Conservation (phyloP, 2,329 filamentous ascomycete species). For the Clarireedia monteithiana region DNA sequence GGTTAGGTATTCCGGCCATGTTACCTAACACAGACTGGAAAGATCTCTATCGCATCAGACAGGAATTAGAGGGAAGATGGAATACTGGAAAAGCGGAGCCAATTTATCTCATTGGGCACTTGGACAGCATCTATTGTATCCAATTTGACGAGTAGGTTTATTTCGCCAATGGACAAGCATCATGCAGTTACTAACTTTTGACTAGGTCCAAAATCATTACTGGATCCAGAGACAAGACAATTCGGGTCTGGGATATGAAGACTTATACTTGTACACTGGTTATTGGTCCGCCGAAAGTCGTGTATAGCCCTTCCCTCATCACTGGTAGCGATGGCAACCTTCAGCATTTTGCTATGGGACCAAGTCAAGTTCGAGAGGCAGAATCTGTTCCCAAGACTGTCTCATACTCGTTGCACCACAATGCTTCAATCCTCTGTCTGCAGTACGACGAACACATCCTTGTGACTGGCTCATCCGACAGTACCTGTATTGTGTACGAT, state of each 20-base stretch:
- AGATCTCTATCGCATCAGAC: slow-evolving; percentile 70
- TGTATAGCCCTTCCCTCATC: slow-evolving; percentile 45
- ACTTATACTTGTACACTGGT: slow-evolving; percentile 79
- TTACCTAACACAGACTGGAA: slow-evolving; percentile 71
- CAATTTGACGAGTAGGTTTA: slow-evolving; percentile 88
- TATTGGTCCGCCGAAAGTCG: slow-evolving; percentile 68
- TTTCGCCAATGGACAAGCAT: neutral
- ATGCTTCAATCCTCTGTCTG: slow-evolving; percentile 87
- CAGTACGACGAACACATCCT: slow-evolving; percentile 91
- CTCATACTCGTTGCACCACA: slow-evolving; percentile 63
- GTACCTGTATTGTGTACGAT: slow-evolving; percentile 85
- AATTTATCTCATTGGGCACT: slow-evolving; percentile 86
- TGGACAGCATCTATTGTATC: slow-evolving; percentile 93
- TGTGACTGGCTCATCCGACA: slow-evolving; percentile 90
- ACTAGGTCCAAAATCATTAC: slow-evolving; percentile 86
- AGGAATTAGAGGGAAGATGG: slow-evolving; percentile 73
- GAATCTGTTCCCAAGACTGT: slow-evolving; percentile 46
- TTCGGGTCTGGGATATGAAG: slow-evolving; percentile 92
- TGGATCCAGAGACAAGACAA: slow-evolving; percentile 89
- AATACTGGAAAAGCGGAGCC: slow-evolving; percentile 67
- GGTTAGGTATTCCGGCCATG: slow-evolving; percentile 48
- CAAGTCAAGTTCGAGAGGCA: slow-evolving; percentile 28
- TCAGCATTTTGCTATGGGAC: slow-evolving; percentile 48
- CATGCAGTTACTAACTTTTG: slow-evolving; percentile 29
- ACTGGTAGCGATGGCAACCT: slow-evolving; percentile 43